Evolutionary conservation across 2,329 filamentous ascomycete species (phyloP), one percentile per base, ranked within the genome.

Genomic region (Dissoconium aciculare): DNA sequence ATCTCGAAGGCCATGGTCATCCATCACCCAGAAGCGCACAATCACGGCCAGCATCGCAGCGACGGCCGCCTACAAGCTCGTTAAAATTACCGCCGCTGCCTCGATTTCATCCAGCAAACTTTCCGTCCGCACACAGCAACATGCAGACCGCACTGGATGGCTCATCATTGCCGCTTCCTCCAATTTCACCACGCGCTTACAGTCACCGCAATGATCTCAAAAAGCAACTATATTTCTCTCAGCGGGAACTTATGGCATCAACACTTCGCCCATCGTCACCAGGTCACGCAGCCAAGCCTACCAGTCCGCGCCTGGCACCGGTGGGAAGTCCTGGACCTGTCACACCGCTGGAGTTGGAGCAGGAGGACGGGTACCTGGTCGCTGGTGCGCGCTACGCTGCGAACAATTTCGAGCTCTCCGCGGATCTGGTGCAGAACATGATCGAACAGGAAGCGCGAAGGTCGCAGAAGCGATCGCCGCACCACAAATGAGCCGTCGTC

Each of bases 51-150:
- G 34, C 33, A 54, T 44, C 32, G 28, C 52, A 54, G 27, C 51
- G 52, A 10, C 53, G 52, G 26, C 47, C 49, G 9, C 35, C 38
- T 25, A 49, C 50, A 29, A 52, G 50, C 28, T 52, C 55, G 15
- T 49, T 66, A 19, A 58, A 59, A 33, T 49, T 67, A 10, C 60
- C 62, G n/a, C 58, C 57, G 2, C 52, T 67, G 24, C 64, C 63
- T 26, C 57, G 61, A 35, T 67, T 64, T 52, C 64, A 67, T 36
- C 64, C 64, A 5, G 62, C 63, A 38, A 66, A 66, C 47, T 67
- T 59, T 43, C 56, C 59, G 6, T 51, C 47, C 3, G 34, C 40
- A 11, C 44, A 51, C 30, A 51, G 44, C 29, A 58, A 55, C 19
- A 42, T 53, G 27, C 46, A 49, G 27, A 54, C 54, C 10, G 62